Evolutionary conservation across 768 basidiomycete species (phyloP).

Genomic region (Termitomyces sp.): DNA sequence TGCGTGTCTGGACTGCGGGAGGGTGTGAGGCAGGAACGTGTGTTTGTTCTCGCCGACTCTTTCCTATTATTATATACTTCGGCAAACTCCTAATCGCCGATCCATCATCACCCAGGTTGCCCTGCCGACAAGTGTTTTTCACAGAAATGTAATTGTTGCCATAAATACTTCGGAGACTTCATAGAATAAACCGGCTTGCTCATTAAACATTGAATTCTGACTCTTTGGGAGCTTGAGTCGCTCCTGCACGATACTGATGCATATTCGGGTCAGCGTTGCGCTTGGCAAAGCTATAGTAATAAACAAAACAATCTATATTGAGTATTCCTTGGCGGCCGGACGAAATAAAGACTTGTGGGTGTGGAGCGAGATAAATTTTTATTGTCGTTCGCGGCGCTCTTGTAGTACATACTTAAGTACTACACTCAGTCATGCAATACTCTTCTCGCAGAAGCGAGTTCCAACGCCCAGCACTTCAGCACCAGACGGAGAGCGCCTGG

Average conservation of each 20-base stretch:
- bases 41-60: neutral
- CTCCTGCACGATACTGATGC: neutral
- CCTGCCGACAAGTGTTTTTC: conserved; percentile 7
- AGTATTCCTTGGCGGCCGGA: neutral
- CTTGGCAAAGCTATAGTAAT: neutral
- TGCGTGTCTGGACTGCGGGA: conserved; percentile 9
- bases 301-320: neutral
- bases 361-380: neutral
- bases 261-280: neutral
- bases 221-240: neutral
- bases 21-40: conserved; percentile 4
- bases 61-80: conserved; percentile 16
- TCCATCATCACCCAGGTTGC: conserved; percentile 1
- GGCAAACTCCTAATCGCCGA: conserved; percentile 12
- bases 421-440: neutral
- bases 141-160: neutral
- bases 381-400: neutral
- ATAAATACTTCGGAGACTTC: neutral
- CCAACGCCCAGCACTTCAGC: neutral
- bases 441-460: neutral
- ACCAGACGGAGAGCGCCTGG: neutral
- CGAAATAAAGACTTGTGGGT: neutral
- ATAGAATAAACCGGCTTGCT: neutral
- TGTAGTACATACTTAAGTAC: too few relatives aligned
- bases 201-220: neutral